Evolutionary conservation across 768 basidiomycete species (phyloP), one percentile per base, ranked within the genome.

Genomic region (Leccinum subgranulosum): DNA sequence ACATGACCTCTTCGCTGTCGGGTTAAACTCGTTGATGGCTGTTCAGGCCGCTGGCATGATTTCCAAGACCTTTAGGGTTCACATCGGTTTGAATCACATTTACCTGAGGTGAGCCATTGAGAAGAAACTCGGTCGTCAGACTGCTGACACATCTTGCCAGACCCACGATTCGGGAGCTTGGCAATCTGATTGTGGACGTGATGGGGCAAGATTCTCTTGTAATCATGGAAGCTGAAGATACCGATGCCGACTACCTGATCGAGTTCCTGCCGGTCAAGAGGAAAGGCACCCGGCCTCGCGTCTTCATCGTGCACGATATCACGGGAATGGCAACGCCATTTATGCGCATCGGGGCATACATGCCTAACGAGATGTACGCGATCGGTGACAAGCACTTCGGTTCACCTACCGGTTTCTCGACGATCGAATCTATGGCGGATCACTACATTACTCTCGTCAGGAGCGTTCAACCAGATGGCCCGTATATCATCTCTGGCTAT

Each of bases 341-440:
- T 58, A 70, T 70, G 69, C 66, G 69, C 12, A 69, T 70, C 25
- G 70, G 69, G 6, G 66, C 69, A 21, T 70, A 62, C 57, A 70
- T 70, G 69, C 67, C 69, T 1, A 69, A 59, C 47, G 69, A 71
- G 64, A 67, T 71, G 64, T 71, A 70, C 31, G 69, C 70, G n/a
- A 71, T 71, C 23, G 70, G 69, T 27, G 69, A 71, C 60, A 67
- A 64, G 28, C 65, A 71, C 55, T 70, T 70, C 29, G 69, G 69
- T 29, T 72, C 68, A 11, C 45, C 66, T 28, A 67, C 62, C 0
- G 69, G 69, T 49, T 71, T 71, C 58, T 60, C 65, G 28, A 57
- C 66, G 23, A 62, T 71, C 28, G 69, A 71, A 41, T 59, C 69
- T 2, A 71, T 71, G 69, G 70, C 64, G 1, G 68, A 71, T 39